These are phyloP conservation scores for Vaccinium macrocarpon DNA, from an alignment of 148 eudicot species.

Conservation along the genomic window DNA sequence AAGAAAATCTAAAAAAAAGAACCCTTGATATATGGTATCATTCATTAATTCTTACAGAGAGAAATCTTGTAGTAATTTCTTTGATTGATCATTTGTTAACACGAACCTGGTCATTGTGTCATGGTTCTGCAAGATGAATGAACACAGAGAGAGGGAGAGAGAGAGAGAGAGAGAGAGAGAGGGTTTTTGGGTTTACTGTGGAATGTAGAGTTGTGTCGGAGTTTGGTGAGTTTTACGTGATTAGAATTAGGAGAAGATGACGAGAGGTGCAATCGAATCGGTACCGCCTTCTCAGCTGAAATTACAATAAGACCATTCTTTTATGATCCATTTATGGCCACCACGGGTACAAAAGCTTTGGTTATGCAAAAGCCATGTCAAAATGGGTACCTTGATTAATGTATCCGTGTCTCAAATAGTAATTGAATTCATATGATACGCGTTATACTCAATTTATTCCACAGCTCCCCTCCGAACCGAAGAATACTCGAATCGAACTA, in stretches of 20 bases:
- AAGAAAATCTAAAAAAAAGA: neutral
- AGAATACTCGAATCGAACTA: too few relatives aligned
- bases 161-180: neutral
- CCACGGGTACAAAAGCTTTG: neutral
- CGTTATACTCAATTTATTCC: too few relatives aligned
- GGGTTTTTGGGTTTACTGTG: neutral
- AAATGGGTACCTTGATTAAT: neutral
- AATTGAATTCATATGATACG: too few relatives aligned
- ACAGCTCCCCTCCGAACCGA: too few relatives aligned
- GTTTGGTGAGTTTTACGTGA: neutral
- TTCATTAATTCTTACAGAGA: neutral
- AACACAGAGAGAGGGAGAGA: constrained; percentile 4
- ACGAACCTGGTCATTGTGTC: constrained; percentile 12
- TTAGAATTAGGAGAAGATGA: neutral
- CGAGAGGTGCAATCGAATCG: constrained; percentile 3
- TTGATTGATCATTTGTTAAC: neutral
- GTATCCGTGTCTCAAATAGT: too few relatives aligned
- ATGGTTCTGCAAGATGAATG: neutral
- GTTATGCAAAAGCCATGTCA: neutral
- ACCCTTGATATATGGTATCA: neutral
- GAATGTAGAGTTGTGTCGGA: constrained; percentile 10
- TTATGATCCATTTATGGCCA: neutral
- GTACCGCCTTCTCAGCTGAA: neutral
- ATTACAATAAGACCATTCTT: neutral
- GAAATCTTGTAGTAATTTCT: neutral